Conservation (phyloP, 1,284 basidiomycete species). For the Cryptococcus sp. region DNA sequence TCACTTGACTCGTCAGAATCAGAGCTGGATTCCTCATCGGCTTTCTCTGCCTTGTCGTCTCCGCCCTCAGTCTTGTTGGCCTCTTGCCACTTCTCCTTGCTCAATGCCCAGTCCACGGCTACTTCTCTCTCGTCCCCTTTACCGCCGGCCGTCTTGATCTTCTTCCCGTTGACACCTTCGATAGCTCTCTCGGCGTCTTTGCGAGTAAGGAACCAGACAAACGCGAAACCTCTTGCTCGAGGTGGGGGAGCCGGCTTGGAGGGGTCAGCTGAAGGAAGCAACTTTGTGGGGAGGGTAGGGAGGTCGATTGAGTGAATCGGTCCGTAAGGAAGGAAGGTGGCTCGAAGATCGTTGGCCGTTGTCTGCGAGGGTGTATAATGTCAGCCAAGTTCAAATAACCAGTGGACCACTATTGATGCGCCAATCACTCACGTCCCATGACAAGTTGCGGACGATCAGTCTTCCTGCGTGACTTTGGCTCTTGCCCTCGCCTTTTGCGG, state of each 20-base stretch:
- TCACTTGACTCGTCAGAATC: slow-evolving; percentile 17
- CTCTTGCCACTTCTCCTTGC: slow-evolving; percentile 89
- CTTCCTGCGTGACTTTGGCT: slow-evolving; percentile 64
- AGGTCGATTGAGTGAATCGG: slow-evolving; percentile 85
- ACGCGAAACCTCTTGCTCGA: slow-evolving; percentile 83
- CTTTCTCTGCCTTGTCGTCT: slow-evolving; percentile 52
- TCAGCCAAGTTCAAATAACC: slow-evolving; percentile 1
- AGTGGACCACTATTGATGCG: no score
- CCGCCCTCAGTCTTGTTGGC: slow-evolving; percentile 59
- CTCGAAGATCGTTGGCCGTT: slow-evolving; percentile 80
- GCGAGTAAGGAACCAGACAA: slow-evolving; percentile 88
- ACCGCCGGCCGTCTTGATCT: slow-evolving; percentile 56
- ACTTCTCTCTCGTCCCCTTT: slow-evolving; percentile 65
- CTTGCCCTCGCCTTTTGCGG: slow-evolving; percentile 55
- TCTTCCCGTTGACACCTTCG: slow-evolving; percentile 78
- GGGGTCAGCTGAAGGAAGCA: slow-evolving; percentile 51
- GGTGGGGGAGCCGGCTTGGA: slow-evolving; percentile 48
- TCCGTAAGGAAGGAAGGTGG: slow-evolving; percentile 84
- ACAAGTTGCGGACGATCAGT: slow-evolving; percentile 89
- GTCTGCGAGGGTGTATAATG: slow-evolving; percentile 57
- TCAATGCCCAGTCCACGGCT: slow-evolving; percentile 95
- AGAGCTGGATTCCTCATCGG: slow-evolving; percentile 23
- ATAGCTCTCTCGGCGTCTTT: slow-evolving; percentile 85
- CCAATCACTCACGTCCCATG: slow-evolving; percentile 60
- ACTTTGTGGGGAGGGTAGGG: slow-evolving; percentile 59